These are phyloP conservation scores for Ophiostoma sp. DNA, from an alignment of 2,329 filamentous ascomycete species.

Conservation along the genomic window DNA sequence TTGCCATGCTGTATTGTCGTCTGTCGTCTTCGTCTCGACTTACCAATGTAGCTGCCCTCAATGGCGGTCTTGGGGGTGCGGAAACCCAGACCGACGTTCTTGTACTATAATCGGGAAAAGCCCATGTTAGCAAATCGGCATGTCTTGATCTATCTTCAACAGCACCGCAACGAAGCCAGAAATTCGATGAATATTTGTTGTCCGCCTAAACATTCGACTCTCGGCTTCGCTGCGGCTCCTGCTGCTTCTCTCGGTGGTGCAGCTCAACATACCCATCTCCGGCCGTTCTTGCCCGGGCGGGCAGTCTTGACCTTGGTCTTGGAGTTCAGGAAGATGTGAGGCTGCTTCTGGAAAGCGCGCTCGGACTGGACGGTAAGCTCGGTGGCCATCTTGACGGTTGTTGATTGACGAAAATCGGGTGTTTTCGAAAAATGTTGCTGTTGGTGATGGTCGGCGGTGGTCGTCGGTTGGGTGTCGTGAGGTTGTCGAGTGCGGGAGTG, in stretches of 20 bases:
- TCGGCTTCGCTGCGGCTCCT: background rate
- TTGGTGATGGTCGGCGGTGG: conserved; percentile 17
- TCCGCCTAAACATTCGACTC: background rate
- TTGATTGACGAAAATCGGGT: conserved; percentile 17
- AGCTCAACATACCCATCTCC: conserved; percentile 54
- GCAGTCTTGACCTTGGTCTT: conserved; percentile 84
- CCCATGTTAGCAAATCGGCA: conserved; percentile 14
- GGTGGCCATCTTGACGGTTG: conserved; percentile 68
- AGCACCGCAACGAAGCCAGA: background rate
- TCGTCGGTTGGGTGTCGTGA: conserved; percentile 21
- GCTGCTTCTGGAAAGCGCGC: conserved; percentile 99
- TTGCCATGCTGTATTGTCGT: background rate
- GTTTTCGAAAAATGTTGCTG: conserved; percentile 14
- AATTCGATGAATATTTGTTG: background rate
- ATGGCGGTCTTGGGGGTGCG: conserved; percentile 97
- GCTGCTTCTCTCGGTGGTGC: background rate
- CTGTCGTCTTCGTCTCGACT: conserved; percentile 41
- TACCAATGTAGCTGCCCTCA: conserved; percentile 99
- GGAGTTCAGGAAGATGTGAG: conserved; percentile 98
- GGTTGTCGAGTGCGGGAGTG: conserved; percentile 14
- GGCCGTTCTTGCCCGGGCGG: conserved; percentile 84
- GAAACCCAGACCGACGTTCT: conserved; percentile 99
- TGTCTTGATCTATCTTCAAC: background rate
- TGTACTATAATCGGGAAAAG: conserved; percentile 55
- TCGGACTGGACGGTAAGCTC: conserved; percentile 99